Evolutionary conservation across 495 filamentous ascomycete genomes (phyloP).

Genomic region (Glarea lozoyensis): DNA sequence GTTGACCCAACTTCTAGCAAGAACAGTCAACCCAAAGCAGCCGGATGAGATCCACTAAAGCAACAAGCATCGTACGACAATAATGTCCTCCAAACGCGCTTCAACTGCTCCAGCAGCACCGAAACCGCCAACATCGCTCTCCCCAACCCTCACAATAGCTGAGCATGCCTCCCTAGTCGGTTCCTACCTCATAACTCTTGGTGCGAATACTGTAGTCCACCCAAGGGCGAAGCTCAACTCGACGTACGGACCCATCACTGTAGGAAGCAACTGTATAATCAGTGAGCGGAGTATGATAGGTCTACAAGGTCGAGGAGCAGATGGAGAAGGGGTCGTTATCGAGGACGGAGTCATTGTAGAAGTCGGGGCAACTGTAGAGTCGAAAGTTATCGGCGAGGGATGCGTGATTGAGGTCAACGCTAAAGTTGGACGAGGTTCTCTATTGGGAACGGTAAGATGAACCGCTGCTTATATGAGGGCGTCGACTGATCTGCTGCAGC

Average conservation of each 20-base stretch:
- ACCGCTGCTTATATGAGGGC: constrained; percentile 1
- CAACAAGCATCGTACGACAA: neutral
- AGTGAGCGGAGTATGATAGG: constrained; percentile 63
- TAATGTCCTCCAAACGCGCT: constrained; percentile 38
- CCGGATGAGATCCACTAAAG: no score
- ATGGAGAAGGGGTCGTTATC: constrained; percentile 33
- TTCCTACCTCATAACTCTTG: constrained; percentile 60
- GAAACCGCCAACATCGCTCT: constrained; percentile 61
- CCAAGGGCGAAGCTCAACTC: constrained; percentile 67
- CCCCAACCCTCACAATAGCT: constrained; percentile 62
- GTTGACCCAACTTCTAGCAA: no score
- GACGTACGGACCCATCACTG: constrained; percentile 55
- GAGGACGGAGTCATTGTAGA: constrained; percentile 53
- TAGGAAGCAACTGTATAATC: constrained; percentile 68
- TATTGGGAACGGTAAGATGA: constrained; percentile 51
- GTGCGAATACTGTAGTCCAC: constrained; percentile 68
- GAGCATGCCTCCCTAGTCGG: constrained; percentile 68
- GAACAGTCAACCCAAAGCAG: no score
- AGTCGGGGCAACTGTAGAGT: constrained; percentile 53
- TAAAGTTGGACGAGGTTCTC: constrained; percentile 48
- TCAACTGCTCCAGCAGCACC: constrained; percentile 40
- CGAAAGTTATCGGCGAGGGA: constrained; percentile 51
- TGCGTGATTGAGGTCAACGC: constrained; percentile 52
- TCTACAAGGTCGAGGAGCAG: constrained; percentile 22
- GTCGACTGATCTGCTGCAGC: constrained; percentile 14